These are phyloP conservation scores for Apodospora peruviana DNA, from an alignment of 495 filamentous ascomycete species.

Conservation along the genomic window DNA sequence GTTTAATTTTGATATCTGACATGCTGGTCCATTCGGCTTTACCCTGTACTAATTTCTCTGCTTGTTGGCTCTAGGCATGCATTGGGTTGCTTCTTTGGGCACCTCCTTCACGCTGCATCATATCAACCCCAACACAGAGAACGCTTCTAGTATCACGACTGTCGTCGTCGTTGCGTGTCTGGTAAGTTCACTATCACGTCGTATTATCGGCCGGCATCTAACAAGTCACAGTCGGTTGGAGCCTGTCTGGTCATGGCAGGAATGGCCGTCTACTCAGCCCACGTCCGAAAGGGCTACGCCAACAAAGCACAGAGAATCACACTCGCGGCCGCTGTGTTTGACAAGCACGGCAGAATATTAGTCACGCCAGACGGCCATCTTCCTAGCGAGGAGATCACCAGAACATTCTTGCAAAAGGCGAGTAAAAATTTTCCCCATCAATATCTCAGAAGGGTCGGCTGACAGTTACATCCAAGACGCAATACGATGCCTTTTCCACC, in stretches of 20 bases:
- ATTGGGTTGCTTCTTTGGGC: slow-evolving; percentile 75
- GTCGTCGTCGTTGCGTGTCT: slow-evolving; percentile 61
- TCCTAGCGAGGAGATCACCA: slow-evolving; percentile 75
- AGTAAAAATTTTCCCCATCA: not conserved
- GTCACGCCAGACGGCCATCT: slow-evolving; percentile 75
- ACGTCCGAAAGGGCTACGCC: slow-evolving; percentile 47
- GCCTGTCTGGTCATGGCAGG: slow-evolving; percentile 52
- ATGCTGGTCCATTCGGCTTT: not conserved
- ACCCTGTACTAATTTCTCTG: no score
- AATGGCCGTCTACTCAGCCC: slow-evolving; percentile 50
- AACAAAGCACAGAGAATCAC: slow-evolving; percentile 72
- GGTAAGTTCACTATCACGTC: slow-evolving; percentile 34
- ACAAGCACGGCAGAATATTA: slow-evolving; percentile 66
- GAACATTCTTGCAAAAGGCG: slow-evolving; percentile 61
- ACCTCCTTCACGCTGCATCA: slow-evolving; percentile 54
- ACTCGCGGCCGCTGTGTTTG: slow-evolving; percentile 71
- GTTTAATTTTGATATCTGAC: not conserved
- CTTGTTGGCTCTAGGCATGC: no score
- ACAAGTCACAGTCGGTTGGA: slow-evolving; percentile 44
- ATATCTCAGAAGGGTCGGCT: slow-evolving; percentile 28
- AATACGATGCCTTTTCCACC: slow-evolving; percentile 70
- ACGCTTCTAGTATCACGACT: slow-evolving; percentile 48
- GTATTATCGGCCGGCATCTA: not conserved
- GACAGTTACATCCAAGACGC: slow-evolving; percentile 33
- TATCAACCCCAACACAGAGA: slow-evolving; percentile 22